phyloP scores from a whole-genome alignment of 495 filamentous ascomycete genomes.

The Pseudevernia furfuracea region DNA sequence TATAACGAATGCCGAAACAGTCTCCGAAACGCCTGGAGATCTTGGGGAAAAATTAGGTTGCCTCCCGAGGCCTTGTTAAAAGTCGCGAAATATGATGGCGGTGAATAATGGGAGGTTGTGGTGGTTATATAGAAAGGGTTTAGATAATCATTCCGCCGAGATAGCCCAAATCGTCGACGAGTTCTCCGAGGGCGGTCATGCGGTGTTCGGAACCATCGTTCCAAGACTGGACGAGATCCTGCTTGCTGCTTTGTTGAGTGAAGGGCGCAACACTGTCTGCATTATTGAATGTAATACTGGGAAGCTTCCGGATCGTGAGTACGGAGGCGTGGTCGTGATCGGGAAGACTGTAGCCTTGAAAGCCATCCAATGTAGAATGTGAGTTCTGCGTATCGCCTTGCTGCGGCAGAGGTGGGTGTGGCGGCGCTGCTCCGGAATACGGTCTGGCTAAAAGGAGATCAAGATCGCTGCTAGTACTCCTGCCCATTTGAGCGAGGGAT shows the following conservation, averaged over 20 bases:
- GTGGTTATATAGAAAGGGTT: neutral
- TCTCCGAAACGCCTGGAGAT: neutral
- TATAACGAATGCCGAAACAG: neutral
- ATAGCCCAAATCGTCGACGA: slow-evolving; percentile 48
- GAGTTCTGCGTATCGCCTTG: slow-evolving; percentile 2
- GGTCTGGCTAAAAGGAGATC: neutral
- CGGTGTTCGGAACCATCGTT: slow-evolving; percentile 31
- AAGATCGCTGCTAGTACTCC: slow-evolving; percentile 5
- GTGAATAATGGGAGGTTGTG: neutral
- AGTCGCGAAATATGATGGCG: neutral
- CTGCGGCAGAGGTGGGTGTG: neutral
- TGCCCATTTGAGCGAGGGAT: slow-evolving; percentile 4
- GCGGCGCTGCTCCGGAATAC: neutral
- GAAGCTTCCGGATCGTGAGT: slow-evolving; percentile 20
- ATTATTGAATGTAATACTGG: slow-evolving; percentile 14
- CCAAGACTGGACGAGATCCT: slow-evolving; percentile 27
- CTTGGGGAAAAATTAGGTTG: neutral
- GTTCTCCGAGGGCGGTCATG: slow-evolving; percentile 38
- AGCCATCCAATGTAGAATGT: slow-evolving; percentile 4
- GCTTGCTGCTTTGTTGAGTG: slow-evolving; percentile 6
- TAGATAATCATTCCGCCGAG: slow-evolving; percentile 41
- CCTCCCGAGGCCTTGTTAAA: neutral
- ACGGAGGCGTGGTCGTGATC: slow-evolving; percentile 21
- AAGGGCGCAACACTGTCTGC: neutral
- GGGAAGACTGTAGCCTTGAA: slow-evolving; percentile 26